Evolutionary conservation across 495 filamentous ascomycete species (phyloP).

Genomic region (Aspergillus panamensis): DNA sequence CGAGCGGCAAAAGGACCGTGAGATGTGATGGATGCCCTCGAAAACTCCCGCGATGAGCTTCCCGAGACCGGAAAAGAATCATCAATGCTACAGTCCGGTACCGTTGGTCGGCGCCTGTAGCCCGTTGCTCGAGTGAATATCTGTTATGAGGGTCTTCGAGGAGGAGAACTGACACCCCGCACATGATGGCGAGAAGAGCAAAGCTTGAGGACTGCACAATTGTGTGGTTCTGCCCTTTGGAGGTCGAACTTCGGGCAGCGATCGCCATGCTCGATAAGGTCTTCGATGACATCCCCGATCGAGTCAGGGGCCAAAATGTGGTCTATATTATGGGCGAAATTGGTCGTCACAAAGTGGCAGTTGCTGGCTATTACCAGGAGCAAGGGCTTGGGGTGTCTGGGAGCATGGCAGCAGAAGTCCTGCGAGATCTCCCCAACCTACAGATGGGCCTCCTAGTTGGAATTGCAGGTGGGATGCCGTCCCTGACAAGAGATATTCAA

Average conservation of each 20-base stretch:
- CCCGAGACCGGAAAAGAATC: too few species aligned
- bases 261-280: neutral
- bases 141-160: too few species aligned
- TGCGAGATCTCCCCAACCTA: neutral
- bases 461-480: neutral
- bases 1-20: too few species aligned
- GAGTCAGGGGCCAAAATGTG: neutral
- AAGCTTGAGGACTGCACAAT: neutral
- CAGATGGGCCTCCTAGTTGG: neutral
- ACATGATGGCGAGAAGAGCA: too few species aligned
- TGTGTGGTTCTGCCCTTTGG: neutral
- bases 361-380: neutral
- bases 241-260: neutral
- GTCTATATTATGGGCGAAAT: neutral
- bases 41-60: too few species aligned
- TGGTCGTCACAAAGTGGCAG: neutral
- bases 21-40: too few species aligned
- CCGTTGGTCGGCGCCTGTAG: too few species aligned
- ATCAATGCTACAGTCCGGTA: too few species aligned
- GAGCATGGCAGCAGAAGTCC: constrained; percentile 1
- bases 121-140: too few species aligned
- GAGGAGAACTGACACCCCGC: too few species aligned
- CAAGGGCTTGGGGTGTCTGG: neutral
- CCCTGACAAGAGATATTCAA: neutral
- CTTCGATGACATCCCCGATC: neutral